Base-by-base conservation (phyloP, 257 asterid species). In the Penstemon newberryi region DNA sequence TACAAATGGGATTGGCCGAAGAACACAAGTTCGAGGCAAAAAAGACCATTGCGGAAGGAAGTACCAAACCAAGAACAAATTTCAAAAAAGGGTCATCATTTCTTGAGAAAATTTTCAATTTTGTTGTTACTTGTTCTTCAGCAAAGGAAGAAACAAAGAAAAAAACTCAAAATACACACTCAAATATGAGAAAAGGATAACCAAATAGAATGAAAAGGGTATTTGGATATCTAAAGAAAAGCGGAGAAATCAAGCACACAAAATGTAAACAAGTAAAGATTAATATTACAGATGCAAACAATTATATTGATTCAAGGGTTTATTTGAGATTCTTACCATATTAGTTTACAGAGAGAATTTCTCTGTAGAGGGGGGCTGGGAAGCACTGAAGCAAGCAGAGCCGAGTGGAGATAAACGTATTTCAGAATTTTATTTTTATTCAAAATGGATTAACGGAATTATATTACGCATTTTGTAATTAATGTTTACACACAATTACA, bases 1-100 rank as follows among this genome's bases (percentile, higher is more conserved):
- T n/a, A 61, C 57, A 73, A 39, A 69, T 11, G 5, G 78, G 73
- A 70, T 65, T 69, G 47, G 79, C 45, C 62, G 56, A 43, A 73
- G 68, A 54, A 55, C 49, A 68, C 46, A 57, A 61, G 40, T 65
- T 78, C 18, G 70, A 65, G 60, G 73, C 56, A 38, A 62, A 66
- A 69, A 33, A 81, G 49, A 54, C 75, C 87, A 78, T 82, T 25
- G 7, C 12, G 19, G 37, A 5, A 1, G 19, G 52, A 37, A 62
- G 72, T 67, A 11, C 49, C 43, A 38, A 36, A 5, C 56, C 36
- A 41, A 9, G 4, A 50, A 66, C 4, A 60, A 59, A 18, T 44
- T 25, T 41, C 56, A 33, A 9, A 42, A 37, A 4, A 57, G 47
- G 50, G 5, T 6, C 8, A 56, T 47, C 53, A 49, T 11, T 12